Conservation (phyloP, 78 protist genomes). For the Dictyostelium citrinum region DNA sequence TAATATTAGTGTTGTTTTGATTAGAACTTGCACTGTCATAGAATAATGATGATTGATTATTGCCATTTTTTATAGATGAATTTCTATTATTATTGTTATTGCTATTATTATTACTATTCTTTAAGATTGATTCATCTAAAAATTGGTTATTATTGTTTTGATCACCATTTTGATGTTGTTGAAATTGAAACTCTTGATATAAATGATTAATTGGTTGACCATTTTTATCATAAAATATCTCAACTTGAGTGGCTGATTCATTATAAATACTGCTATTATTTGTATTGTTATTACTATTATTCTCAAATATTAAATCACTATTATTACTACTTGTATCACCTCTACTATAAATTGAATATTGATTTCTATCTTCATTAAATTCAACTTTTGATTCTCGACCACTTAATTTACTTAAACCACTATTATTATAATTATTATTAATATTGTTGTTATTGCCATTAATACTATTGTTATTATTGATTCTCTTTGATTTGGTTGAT, state of each 20-base stretch:
- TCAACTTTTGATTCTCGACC: not conserved
- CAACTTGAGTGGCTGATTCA: not conserved
- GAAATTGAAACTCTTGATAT: not conserved
- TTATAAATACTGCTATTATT: not conserved
- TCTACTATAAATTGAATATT: not conserved
- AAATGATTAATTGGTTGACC: not conserved
- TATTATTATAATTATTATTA: not conserved
- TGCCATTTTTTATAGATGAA: not conserved
- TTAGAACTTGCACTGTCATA: not conserved
- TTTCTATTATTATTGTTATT: not conserved
- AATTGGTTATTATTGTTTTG: not conserved
- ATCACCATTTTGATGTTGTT: not conserved
- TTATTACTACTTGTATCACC: not conserved
- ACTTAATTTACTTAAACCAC: not conserved
- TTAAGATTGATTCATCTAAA: not conserved
- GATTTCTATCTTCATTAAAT: not conserved
- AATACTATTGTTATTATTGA: not conserved
- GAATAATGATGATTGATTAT: not conserved
- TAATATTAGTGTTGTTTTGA: not conserved
- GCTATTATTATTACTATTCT: not conserved
- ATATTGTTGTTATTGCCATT: not conserved
- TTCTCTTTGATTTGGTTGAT: not conserved
- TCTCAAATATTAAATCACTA: not conserved
- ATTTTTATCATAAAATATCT: not conserved
- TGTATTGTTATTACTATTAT: not conserved